These are phyloP conservation scores for Cydonia oblonga DNA, from an alignment of 331 rosid genomes.

Conservation along the genomic window DNA sequence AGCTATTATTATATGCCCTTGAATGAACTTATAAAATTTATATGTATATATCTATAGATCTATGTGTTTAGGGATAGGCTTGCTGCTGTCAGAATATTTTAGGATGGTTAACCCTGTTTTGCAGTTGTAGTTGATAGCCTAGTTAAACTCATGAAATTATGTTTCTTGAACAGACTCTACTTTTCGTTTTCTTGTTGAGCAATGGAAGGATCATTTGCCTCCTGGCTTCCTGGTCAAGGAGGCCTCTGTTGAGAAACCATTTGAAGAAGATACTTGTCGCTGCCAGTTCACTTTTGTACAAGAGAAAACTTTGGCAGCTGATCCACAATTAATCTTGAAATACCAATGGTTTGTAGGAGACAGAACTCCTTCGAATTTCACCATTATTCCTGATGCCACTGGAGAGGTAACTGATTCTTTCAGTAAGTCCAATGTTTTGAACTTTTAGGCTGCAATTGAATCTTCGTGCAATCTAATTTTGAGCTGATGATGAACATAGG, in stretches of 20 bases:
- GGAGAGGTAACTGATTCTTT: slow-evolving; percentile 43
- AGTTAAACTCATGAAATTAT: neutral
- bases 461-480: neutral
- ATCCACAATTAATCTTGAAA: slow-evolving; percentile 41
- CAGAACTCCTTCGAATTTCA: slow-evolving; percentile 53
- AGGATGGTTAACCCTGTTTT: neutral
- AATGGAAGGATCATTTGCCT: slow-evolving; percentile 82
- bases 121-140: neutral
- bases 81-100: neutral
- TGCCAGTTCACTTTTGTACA: slow-evolving; percentile 63
- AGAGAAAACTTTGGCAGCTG: slow-evolving; percentile 35
- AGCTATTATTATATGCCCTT: neutral
- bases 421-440: slow-evolving; percentile 6
- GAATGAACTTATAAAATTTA: neutral
- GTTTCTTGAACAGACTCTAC: slow-evolving; percentile 53
- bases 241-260: slow-evolving; percentile 72
- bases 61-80: neutral
- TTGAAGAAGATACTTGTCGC: slow-evolving; percentile 81
- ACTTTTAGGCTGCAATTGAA: neutral
- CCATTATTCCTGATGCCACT: slow-evolving; percentile 60
- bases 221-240: slow-evolving; percentile 58
- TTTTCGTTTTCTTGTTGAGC: slow-evolving; percentile 65
- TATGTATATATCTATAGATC: neutral
- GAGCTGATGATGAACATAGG: slow-evolving; percentile 36
- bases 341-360: slow-evolving; percentile 94